A percentile compares a stretch with the other conserved stretches of the same genome.
These are phyloP conservation scores for Boletus pseudo-olivaceus DNA, from an alignment of 768 basidiomycete species.

Conservation along the genomic window DNA sequence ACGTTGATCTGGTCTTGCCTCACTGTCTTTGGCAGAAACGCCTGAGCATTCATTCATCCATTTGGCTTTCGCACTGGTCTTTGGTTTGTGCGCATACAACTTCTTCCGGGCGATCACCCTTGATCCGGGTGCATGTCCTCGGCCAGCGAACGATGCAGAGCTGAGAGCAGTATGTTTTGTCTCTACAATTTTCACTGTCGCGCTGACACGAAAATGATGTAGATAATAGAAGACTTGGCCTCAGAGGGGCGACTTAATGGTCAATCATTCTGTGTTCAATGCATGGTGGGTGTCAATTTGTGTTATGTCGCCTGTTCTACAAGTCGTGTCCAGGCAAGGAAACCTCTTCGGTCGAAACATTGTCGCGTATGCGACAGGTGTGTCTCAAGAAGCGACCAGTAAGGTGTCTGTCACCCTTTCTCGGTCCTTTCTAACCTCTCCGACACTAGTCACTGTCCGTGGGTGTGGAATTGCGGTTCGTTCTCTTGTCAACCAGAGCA, in stretches of 20 bases:
- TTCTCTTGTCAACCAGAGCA: constrained; percentile 5
- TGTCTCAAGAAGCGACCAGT: constrained; percentile 92
- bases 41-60: constrained; percentile 74
- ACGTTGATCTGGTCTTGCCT: neutral
- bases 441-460: constrained; percentile 82
- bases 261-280: constrained; percentile 93
- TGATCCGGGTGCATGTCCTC: constrained; percentile 87
- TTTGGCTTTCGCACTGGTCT: constrained; percentile 66
- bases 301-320: neutral
- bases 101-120: constrained; percentile 88
- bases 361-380: constrained; percentile 91
- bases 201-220: neutral
- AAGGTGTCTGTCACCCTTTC: constrained; percentile 29
- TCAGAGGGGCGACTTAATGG: constrained; percentile 88
- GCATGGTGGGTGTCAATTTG: constrained; percentile 60
- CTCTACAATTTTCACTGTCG: neutral
- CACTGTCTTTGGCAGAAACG: constrained; percentile 48
- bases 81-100: constrained; percentile 77
- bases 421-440: constrained; percentile 1
- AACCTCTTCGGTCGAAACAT: constrained; percentile 92
- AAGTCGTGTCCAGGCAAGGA: constrained; percentile 54
- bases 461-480: constrained; percentile 98
- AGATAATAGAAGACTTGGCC: constrained; percentile 91
- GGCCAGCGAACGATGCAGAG: constrained; percentile 77
- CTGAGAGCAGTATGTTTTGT: constrained; percentile 68